Base-by-base conservation (phyloP, 495 filamentous ascomycete genomes). In the Aspergillus bertholletiae region DNA sequence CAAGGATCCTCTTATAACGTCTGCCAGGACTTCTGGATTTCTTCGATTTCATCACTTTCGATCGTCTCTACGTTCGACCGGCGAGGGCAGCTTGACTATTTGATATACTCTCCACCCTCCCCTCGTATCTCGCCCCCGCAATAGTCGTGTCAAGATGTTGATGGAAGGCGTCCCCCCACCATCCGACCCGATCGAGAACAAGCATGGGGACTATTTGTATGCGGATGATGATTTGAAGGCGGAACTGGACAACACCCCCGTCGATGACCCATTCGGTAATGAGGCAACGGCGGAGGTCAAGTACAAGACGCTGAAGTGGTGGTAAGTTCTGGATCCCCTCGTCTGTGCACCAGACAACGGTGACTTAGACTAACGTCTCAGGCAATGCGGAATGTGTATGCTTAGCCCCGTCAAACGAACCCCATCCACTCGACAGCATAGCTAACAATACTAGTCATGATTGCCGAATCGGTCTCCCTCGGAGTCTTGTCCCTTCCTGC, bases 391-490 rank as follows among this genome's bases (percentile, higher is more conserved):
- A 60, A 62, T 74, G 54, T 63, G 61, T 66, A 58, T 24, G 60
- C 60, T 3, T 22, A 22, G 20, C 7, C n/a, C n/a, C n/a, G 50
- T 13, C 17, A 22, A 23, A 26, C 9, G 15, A 24, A 8, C 7
- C 20, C 26, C 22, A 30, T 40, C 21, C 21, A 15, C 5, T 21
- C 37, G 8, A n/a, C 27, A 15, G 7, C 21, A 13, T 43, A 23
- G 11, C 48, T 59, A 47, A 55, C 44, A 15, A 20, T 0, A 22
- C 40, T 55, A 64, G 62, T 88, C 53, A 80, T 88, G 68, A 86
- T 89, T 62, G 86, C 85, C 54, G 84, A 87, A 60, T 85, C 84
- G 28, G 84, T 88, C 49, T 85, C 84, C 20, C 79, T 88, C 9
- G 86, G 86, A 54, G 82, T 81, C 54, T 68, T 89, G 49, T 83